Percentiles rank a stretch among this genome's conserved stretches.
Conservation (phyloP, 2,329 filamentous ascomycete species). For the Neofusicoccum sp. region DNA sequence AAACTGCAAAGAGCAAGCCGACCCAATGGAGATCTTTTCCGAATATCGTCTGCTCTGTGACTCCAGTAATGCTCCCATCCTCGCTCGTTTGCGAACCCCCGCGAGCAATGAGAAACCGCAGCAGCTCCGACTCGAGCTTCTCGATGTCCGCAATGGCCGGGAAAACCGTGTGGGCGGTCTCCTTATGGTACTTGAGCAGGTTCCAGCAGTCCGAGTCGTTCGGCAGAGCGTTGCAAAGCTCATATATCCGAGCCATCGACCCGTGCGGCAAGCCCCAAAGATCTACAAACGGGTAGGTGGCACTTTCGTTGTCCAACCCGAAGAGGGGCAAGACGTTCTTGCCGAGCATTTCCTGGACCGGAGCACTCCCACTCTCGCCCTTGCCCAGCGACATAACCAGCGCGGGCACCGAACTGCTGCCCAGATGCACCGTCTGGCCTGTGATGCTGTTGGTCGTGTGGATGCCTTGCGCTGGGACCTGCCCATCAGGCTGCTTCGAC, state of each 20-base stretch:
- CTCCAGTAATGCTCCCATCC: constrained; percentile 43
- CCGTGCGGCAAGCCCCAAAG: constrained; percentile 64
- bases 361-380: constrained; percentile 35
- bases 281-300: constrained; percentile 67
- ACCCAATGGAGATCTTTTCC: constrained; percentile 62
- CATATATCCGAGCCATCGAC: constrained; percentile 58
- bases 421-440: constrained; percentile 63
- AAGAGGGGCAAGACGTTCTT: constrained; percentile 63
- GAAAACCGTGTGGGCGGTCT: constrained; percentile 62
- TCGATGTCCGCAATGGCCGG: constrained; percentile 61
- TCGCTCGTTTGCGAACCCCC: constrained; percentile 43
- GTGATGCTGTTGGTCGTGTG: constrained; percentile 63
- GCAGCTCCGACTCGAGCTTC: constrained; percentile 57
- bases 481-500: constrained; percentile 39
- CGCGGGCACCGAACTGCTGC: constrained; percentile 63
- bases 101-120: constrained; percentile 57
- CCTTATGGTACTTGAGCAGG: constrained; percentile 60
- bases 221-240: constrained; percentile 62
- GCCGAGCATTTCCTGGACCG: constrained; percentile 60
- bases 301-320: constrained; percentile 65
- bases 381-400: constrained; percentile 57
- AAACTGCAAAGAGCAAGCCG: constrained; percentile 62
- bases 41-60: constrained; percentile 59
- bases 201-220: constrained; percentile 60
- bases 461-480: constrained; percentile 57